phyloP scores from a whole-genome alignment of 2,329 filamentous ascomycete species.

The Aureobasidium sp. region DNA sequence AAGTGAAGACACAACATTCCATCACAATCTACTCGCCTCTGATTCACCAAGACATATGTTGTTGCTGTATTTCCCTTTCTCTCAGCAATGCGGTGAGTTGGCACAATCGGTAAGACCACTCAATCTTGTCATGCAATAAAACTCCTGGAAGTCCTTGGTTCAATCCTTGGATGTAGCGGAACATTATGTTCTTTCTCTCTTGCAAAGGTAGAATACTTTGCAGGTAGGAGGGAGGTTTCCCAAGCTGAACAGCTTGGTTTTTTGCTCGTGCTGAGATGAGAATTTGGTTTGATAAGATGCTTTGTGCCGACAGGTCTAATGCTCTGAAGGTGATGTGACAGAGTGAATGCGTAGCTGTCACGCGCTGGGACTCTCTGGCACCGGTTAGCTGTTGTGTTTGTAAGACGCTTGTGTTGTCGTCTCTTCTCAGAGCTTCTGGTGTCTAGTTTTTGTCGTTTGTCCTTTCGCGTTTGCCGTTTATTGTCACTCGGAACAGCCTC shows the following conservation, averaged over 20 bases:
- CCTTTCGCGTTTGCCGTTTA: neutral
- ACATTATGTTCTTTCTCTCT: neutral
- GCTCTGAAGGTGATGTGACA: neutral
- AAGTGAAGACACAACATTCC: neutral
- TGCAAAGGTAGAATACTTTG: constrained; percentile 1
- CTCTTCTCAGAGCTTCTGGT: no score
- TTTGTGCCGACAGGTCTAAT: neutral
- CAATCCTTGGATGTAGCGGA: neutral
- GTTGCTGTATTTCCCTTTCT: neutral
- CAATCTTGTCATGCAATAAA: neutral
- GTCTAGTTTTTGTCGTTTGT: neutral
- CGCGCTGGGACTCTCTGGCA: neutral
- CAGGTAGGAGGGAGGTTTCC: neutral
- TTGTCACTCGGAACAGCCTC: neutral
- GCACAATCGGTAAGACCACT: neutral
- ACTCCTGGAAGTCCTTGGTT: neutral
- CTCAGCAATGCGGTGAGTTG: neutral
- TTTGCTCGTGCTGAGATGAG: neutral
- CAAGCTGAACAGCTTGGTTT: neutral
- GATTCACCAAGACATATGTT: neutral
- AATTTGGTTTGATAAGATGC: neutral
- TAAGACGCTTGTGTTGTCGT: neutral
- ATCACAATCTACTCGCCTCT: neutral
- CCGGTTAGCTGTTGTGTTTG: neutral
- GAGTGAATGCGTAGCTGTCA: neutral